phyloP scores from a whole-genome alignment of 129 eudicot species.

The Artemisia argyi region DNA sequence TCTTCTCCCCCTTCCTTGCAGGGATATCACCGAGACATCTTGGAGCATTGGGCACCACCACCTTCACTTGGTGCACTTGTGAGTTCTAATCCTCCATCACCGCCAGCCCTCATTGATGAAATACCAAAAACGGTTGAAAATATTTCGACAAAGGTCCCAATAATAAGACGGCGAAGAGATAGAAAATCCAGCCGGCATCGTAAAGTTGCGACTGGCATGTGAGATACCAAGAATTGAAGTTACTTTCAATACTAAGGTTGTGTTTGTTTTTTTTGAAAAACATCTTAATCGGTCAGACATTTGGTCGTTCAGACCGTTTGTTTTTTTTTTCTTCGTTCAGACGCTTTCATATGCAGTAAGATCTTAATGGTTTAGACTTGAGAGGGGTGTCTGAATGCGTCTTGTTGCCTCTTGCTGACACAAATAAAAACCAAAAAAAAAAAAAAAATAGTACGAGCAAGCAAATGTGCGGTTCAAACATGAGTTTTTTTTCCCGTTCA shows the following conservation, averaged over 20 bases:
- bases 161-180: slow-evolving; percentile 41
- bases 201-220: slow-evolving; percentile 41
- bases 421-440: too few relatives aligned
- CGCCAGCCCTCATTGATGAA: slow-evolving; percentile 25
- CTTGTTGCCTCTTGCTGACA: too few relatives aligned
- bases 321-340: too few relatives aligned
- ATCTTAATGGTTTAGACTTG: too few relatives aligned
- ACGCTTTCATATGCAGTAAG: too few relatives aligned
- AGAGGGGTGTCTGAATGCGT: too few relatives aligned
- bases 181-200: slow-evolving; percentile 52
- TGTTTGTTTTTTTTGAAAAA: too few relatives aligned
- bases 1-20: slow-evolving; percentile 21
- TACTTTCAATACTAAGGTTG: slow-evolving; percentile 18
- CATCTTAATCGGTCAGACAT: too few relatives aligned
- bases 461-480: too few relatives aligned
- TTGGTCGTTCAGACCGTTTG: too few relatives aligned
- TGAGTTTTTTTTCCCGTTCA: too few relatives aligned
- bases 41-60: slow-evolving; percentile 67
- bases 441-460: too few relatives aligned
- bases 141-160: slow-evolving; percentile 27
- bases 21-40: slow-evolving; percentile 83
- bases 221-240: slow-evolving; percentile 21
- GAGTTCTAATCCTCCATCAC: slow-evolving; percentile 38
- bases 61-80: slow-evolving; percentile 26
- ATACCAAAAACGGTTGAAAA: slow-evolving; percentile 24